phyloP scores from a whole-genome alignment of 2,329 filamentous ascomycete genomes.

The Sclerotinia sclerotiorum region DNA sequence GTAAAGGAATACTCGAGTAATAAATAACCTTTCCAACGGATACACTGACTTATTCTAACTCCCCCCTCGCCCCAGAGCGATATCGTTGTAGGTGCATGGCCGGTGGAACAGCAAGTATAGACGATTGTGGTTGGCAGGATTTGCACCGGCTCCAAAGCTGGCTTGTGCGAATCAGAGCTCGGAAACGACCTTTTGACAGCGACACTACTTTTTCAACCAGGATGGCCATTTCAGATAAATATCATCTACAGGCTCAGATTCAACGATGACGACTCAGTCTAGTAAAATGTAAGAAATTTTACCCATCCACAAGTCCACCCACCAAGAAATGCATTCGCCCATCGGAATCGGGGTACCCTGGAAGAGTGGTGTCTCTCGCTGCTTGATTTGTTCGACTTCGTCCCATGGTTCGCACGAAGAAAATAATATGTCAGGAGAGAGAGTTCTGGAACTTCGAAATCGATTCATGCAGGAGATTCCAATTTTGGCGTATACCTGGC shows the following conservation, averaged over 20 bases:
- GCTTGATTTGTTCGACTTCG: slow-evolving; percentile 28
- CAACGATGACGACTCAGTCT: slow-evolving; percentile 28
- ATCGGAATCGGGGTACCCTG: slow-evolving; percentile 4
- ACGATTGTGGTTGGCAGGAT: slow-evolving; percentile 20
- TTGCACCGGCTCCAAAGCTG: slow-evolving; percentile 16
- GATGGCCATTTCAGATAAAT: slow-evolving; percentile 29
- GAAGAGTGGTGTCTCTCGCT: slow-evolving; percentile 20
- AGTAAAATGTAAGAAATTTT: slow-evolving; percentile 24
- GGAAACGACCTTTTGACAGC: slow-evolving; percentile 20
- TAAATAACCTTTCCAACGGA: neutral
- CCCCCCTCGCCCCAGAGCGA: neutral
- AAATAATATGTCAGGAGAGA: slow-evolving; percentile 28
- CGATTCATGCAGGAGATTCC: slow-evolving; percentile 41
- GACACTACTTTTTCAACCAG: slow-evolving; percentile 26
- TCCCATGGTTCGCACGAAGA: slow-evolving; percentile 28
- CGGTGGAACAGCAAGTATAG: slow-evolving; percentile 21
- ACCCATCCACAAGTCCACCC: slow-evolving; percentile 7
- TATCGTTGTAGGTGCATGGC: slow-evolving; percentile 11
- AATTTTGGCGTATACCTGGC: slow-evolving; percentile 32
- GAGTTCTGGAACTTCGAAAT: slow-evolving; percentile 25
- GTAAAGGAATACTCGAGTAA: neutral
- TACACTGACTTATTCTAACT: neutral
- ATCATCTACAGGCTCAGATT: slow-evolving; percentile 36
- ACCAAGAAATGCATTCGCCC: slow-evolving; percentile 5
- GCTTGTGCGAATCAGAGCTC: slow-evolving; percentile 21